Evolutionary conservation across 495 filamentous ascomycete species (phyloP), one percentile per base, ranked within the genome.

Genomic region (Tuber microsphaerosporum): DNA sequence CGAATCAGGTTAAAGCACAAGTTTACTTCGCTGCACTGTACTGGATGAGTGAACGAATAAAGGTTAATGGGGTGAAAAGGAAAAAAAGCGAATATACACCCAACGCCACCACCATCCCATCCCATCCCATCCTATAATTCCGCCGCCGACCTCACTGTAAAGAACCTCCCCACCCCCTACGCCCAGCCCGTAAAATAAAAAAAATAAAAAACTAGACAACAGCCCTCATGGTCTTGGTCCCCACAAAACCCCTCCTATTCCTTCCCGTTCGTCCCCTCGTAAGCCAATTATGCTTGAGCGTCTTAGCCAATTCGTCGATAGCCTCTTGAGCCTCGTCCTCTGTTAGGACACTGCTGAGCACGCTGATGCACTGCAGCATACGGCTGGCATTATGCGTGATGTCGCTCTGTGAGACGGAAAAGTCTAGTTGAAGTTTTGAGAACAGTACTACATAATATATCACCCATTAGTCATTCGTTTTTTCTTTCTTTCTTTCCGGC

Each of bases 311-410:
- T 79, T 92, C 87, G 74, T 97, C 93, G 81, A 97, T 91, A 84
- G 89, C 91, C 71, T 87, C 88, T 84, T 96, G 94, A 0, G 87
- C 83, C n/a, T 90, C 89, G 78, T 96, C 92, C 8, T 87, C 87
- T 2, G 85, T 89, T 81, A 79, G 51, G 19, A 96, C 88, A 77
- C 90, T 91, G 16, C 92, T 91, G 1, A 98, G 86, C 16, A 99
- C 94, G 80, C 90, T 92, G 83, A 99, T 91, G 82, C 96, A 99
- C 84, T 99, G 95, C 76, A 99, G 87, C 94, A 99, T 96, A 74
- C 96, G 87, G 2, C 93, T 95, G 14, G 97, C 94, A 73, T 93
- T 97, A 76, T 97, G 94, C 20, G 95, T 97, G 41, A 97, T 88
- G 75, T 94, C 76, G 83, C 83, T 87, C 83, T 77, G 91, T 84